A percentile compares a stretch with the other conserved stretches of the same genome.
Conservation (phyloP, 1,284 basidiomycete species). For the Kwoniella shivajii region DNA sequence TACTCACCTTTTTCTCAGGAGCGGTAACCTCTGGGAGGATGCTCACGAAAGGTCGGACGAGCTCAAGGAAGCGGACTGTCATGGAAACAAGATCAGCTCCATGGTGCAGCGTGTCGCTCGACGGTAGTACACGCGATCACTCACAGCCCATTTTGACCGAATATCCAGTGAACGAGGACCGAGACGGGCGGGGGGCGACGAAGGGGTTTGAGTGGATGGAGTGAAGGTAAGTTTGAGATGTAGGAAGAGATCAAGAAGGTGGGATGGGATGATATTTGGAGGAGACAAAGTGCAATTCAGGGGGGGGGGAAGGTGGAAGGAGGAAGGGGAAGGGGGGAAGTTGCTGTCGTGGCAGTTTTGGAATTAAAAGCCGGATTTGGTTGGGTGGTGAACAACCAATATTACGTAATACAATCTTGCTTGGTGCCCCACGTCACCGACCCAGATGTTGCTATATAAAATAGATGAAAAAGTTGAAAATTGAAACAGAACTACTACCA, state of each 20-base stretch:
- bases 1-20: constrained; percentile 83
- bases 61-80: constrained; percentile 88
- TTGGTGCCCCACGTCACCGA: constrained; percentile 3
- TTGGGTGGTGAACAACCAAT: neutral
- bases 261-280: too few species aligned
- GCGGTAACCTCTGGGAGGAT: constrained; percentile 93
- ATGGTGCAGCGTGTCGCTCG: neutral
- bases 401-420: neutral
- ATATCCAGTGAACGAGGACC: constrained; percentile 11
- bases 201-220: neutral
- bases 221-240: neutral
- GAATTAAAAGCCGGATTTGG: neutral
- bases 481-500: neutral
- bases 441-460: neutral
- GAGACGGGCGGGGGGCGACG: constrained; percentile 1
- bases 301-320: too few species aligned
- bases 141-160: constrained; percentile 43
- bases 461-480: neutral
- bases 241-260: neutral
- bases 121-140: neutral
- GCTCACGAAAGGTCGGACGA: constrained; percentile 91
- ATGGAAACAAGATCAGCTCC: neutral
- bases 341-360: constrained; percentile 9
- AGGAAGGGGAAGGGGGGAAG: too few species aligned
- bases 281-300: too few species aligned